A percentile compares a stretch with the other conserved stretches of the same genome.
Evolutionary conservation across 805 yeast genomes (phyloP).

Genomic region (Cyberlindnera saturnus): DNA sequence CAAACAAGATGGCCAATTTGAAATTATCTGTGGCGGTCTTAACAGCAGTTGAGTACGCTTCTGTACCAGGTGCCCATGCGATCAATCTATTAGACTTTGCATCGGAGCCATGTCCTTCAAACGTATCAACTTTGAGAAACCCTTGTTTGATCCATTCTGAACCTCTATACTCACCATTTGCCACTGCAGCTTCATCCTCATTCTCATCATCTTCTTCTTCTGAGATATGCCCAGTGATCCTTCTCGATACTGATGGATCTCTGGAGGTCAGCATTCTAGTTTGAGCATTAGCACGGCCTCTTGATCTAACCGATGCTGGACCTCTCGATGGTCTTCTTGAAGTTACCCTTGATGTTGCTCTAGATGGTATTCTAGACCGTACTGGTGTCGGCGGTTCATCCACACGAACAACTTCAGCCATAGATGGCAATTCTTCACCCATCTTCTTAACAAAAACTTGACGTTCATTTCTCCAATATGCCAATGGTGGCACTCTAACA

Average conservation of each 20-base stretch:
- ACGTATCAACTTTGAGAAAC: slow-evolving; percentile 40
- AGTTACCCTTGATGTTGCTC: slow-evolving; percentile 10
- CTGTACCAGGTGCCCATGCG: slow-evolving; percentile 61
- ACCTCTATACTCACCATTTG: slow-evolving; percentile 31
- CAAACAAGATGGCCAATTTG: slow-evolving; percentile 58
- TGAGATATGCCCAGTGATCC: slow-evolving; percentile 18
- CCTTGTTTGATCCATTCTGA: slow-evolving; percentile 48
- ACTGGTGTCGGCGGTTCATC: slow-evolving; percentile 10
- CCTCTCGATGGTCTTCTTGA: slow-evolving; percentile 3
- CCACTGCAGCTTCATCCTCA: slow-evolving; percentile 19
- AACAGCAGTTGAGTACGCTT: slow-evolving; percentile 36
- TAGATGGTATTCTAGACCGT: slow-evolving; percentile 11
- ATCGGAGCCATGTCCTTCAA: slow-evolving; percentile 43
- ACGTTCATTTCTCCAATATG: slow-evolving; percentile 80
- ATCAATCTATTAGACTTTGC: slow-evolving; percentile 38
- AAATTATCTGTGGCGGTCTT: slow-evolving; percentile 45
- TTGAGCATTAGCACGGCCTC: not conserved
- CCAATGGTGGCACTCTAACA: slow-evolving; percentile 62
- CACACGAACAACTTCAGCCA: slow-evolving; percentile 50
- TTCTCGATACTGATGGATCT: slow-evolving; percentile 5
- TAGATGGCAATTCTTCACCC: slow-evolving; percentile 43
- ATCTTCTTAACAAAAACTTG: slow-evolving; percentile 47
- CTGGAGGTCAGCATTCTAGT: slow-evolving; percentile 4
- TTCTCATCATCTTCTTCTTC: slow-evolving; percentile 25
- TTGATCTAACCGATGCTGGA: not conserved